These are phyloP conservation scores for Pseudotsuga menziesii DNA, from an alignment of 75 land plant species.

Conservation along the genomic window DNA sequence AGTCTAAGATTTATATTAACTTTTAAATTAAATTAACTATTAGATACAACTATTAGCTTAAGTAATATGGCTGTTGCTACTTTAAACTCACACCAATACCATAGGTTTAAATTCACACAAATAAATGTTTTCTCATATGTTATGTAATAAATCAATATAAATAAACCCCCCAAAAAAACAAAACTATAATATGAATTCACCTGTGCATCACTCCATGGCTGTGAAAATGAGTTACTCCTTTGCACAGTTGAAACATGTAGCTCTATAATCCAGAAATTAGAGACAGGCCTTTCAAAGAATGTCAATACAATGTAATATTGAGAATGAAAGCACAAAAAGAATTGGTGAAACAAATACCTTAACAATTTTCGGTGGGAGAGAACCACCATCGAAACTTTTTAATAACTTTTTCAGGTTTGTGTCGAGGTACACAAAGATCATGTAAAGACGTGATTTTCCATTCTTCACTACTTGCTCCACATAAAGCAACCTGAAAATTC, in stretches of 20 bases:
- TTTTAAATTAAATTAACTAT: too few relatives aligned
- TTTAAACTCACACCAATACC: too few relatives aligned
- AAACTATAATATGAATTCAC: background rate
- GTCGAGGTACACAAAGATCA: slow-evolving; percentile 92
- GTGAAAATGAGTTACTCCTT: slow-evolving; percentile 85
- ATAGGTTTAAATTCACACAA: too few relatives aligned
- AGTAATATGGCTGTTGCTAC: too few relatives aligned
- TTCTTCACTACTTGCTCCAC: slow-evolving; percentile 81
- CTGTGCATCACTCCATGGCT: slow-evolving; percentile 82
- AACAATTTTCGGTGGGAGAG: slow-evolving; percentile 21
- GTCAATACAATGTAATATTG: too few relatives aligned
- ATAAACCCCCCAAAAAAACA: too few relatives aligned
- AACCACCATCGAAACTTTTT: slow-evolving; percentile 34
- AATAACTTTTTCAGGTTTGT: slow-evolving; percentile 93
- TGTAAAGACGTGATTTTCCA: slow-evolving; percentile 72
- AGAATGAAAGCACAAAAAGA: background rate
- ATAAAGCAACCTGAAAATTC: slow-evolving; percentile 50
- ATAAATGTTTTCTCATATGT: too few relatives aligned
- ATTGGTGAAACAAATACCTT: slow-evolving; percentile 26
- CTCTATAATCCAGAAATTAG: slow-evolving; percentile 28
- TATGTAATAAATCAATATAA: too few relatives aligned
- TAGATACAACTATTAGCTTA: too few relatives aligned
- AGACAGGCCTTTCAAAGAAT: background rate
- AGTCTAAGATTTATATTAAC: too few relatives aligned
- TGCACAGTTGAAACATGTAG: slow-evolving; percentile 73